Conservation (phyloP, 2,329 filamentous ascomycete species). For the Botrytis sinoallii region DNA sequence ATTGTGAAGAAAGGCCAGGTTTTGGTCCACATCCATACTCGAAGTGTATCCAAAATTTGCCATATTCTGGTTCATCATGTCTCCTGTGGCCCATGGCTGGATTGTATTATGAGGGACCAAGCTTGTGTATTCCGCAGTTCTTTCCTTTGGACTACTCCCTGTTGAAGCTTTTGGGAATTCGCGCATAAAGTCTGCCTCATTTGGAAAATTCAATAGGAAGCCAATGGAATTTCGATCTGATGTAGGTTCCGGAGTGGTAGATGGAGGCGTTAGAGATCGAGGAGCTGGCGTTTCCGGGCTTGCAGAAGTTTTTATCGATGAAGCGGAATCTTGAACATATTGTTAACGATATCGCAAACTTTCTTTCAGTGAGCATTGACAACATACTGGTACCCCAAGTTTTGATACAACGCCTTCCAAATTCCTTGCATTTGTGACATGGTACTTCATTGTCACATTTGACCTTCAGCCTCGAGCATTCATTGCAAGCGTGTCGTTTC, state of each 20-base stretch:
- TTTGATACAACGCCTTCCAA: constrained; percentile 36
- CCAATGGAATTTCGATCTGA: constrained; percentile 38
- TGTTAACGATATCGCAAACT: constrained; percentile 16
- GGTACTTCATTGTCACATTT: constrained; percentile 38
- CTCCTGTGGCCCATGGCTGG: constrained; percentile 16
- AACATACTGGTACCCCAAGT: constrained; percentile 27
- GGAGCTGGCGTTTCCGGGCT: constrained; percentile 27
- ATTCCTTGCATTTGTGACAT: constrained; percentile 37
- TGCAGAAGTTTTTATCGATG: constrained; percentile 23
- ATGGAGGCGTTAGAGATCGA: constrained; percentile 18
- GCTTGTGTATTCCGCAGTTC: constrained; percentile 20
- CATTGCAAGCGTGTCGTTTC: constrained; percentile 38
- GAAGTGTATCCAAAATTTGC: constrained; percentile 18
- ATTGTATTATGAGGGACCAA: constrained; percentile 21
- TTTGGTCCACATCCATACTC: constrained; percentile 25
- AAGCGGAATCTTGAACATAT: constrained; percentile 6
- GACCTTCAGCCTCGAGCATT: constrained; percentile 38
- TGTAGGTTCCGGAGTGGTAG: constrained; percentile 30
- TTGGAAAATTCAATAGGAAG: constrained; percentile 36
- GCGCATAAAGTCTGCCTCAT: constrained; percentile 34
- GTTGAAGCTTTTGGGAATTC: constrained; percentile 34
- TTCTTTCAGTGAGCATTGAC: background rate
- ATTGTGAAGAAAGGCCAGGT: constrained; percentile 28
- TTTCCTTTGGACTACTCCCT: constrained; percentile 26
- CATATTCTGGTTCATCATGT: background rate